Evolutionary conservation across 495 filamentous ascomycete species (phyloP).

Genomic region (Aspergillus homomorphus): DNA sequence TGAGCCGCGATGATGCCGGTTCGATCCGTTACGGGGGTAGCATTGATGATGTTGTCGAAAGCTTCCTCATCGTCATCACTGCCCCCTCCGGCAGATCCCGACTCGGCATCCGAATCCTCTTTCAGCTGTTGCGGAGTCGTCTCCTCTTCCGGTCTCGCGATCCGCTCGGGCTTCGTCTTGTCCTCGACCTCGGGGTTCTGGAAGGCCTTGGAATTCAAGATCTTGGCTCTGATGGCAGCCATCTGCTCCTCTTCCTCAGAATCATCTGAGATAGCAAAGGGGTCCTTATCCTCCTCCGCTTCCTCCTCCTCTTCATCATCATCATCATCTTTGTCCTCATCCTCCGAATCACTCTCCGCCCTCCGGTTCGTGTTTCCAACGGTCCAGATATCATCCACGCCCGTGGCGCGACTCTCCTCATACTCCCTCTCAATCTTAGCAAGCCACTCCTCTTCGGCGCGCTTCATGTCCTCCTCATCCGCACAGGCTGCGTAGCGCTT

Average conservation of each 20-base stretch:
- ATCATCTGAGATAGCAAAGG: slow-evolving; percentile 71
- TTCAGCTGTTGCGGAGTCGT: slow-evolving; percentile 16
- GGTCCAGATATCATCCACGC: slow-evolving; percentile 71
- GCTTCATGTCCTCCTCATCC: slow-evolving; percentile 84
- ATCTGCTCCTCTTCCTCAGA: slow-evolving; percentile 84
- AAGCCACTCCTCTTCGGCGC: slow-evolving; percentile 81
- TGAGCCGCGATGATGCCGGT: slow-evolving; percentile 67
- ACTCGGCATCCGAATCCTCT: slow-evolving; percentile 69
- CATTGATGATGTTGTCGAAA: slow-evolving; percentile 90
- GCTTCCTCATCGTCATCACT: slow-evolving; percentile 50
- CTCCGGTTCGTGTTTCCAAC: slow-evolving; percentile 80
- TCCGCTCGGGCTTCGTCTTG: slow-evolving; percentile 53
- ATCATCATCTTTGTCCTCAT: slow-evolving; percentile 53
- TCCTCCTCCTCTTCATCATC: slow-evolving; percentile 48
- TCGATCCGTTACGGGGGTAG: slow-evolving; percentile 79
- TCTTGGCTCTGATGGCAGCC: slow-evolving; percentile 81
- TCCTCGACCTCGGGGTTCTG: slow-evolving; percentile 56
- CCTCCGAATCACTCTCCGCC: slow-evolving; percentile 26
- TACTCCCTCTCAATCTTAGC: slow-evolving; percentile 88
- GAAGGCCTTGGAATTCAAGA: slow-evolving; percentile 84
- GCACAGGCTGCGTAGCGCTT: slow-evolving; percentile 81
- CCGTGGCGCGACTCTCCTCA: slow-evolving; percentile 66
- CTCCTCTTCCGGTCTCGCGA: slow-evolving; percentile 41
- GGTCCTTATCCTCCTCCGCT: slow-evolving; percentile 55
- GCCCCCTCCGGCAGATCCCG: slow-evolving; percentile 62